Evolutionary conservation across 2,329 filamentous ascomycete genomes (phyloP).

Genomic region (Didymella exigua): DNA sequence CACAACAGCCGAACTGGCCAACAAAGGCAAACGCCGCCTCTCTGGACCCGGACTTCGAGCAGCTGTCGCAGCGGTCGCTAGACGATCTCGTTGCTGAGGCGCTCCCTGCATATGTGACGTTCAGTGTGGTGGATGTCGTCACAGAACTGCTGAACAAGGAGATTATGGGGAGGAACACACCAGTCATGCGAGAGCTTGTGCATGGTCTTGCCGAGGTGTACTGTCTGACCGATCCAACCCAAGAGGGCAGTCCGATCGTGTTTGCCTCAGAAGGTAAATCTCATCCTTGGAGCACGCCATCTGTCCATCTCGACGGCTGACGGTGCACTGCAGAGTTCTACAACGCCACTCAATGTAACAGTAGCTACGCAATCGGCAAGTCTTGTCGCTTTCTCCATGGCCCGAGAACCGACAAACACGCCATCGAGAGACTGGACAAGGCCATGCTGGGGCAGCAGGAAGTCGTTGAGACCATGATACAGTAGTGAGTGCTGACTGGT

Average conservation of each 20-base stretch:
- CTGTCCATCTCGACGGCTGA: neutral
- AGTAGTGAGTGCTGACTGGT: constrained; percentile 58
- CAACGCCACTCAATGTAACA: constrained; percentile 72
- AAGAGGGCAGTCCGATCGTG: constrained; percentile 73
- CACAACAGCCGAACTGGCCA: constrained; percentile 50
- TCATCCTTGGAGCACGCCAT: neutral
- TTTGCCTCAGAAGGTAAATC: constrained; percentile 71
- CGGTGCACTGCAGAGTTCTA: constrained; percentile 63
- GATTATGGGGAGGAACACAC: constrained; percentile 67
- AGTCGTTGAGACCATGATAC: constrained; percentile 73
- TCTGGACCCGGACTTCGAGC: constrained; percentile 61
- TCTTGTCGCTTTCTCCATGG: constrained; percentile 80
- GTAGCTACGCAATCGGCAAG: constrained; percentile 72
- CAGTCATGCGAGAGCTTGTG: constrained; percentile 66
- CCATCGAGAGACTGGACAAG: constrained; percentile 65
- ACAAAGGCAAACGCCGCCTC: constrained; percentile 47
- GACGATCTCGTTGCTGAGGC: constrained; percentile 67
- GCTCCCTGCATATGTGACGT: constrained; percentile 71
- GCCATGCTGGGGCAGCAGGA: constrained; percentile 67
- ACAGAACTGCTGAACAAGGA: constrained; percentile 68
- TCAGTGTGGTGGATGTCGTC: constrained; percentile 69
- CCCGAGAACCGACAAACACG: constrained; percentile 67
- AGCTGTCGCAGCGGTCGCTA: constrained; percentile 65
- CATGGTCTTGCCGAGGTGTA: constrained; percentile 76
- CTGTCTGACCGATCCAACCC: constrained; percentile 73